Base-by-base conservation (phyloP, 2,329 filamentous ascomycete species). In the Daldinia sp. region DNA sequence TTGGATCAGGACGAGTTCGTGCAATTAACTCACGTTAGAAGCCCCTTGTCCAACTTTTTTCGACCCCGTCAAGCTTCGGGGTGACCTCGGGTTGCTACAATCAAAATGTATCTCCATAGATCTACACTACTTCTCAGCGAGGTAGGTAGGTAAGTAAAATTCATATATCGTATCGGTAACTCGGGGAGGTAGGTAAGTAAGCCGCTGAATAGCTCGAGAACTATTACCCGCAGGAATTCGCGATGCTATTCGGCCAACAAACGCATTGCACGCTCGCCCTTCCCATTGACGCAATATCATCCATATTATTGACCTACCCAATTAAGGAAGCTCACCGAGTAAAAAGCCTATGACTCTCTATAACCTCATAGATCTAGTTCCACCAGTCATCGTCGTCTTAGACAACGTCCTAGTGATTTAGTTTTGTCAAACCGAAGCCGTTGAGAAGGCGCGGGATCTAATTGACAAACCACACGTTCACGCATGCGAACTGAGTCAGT, bases 1-100 rank as follows among this genome's bases (percentile, higher is more conserved):
- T 69, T 71, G 69, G 69, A 62, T 62, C 35, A 41, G 15, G 18
- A 26, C 12, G 20, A 62, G 63, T 64, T 62, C 50, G 60, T 65
- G 58, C 61, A 63, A 55, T 54, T 59, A 46, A 63, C 46, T 23
- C 33, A 39, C 7, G 33, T 35, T 35, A 4, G 46, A 46, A 46
- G 20, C 42, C 42, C 42, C 46, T 51, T 51, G 20, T 48, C n/a
- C 39, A 18, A 1, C 42, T 23, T 23, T 10, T 39, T 28, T 53
- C 20, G 28, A 30, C 59, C 54, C 41, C 54, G 37, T 60, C 65
- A 28, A 51, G 30, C 23, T 13, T 39, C 63, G 42, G 60, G 51
- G 50, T 12, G 50, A 65, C 50, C 44, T 65, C 65, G 53, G 51
- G 35, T 68, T 64, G 37, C 60, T 63, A 41, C 57, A 60, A 59